A percentile compares a stretch with the other conserved stretches of the same genome.
Evolutionary conservation across 306 rosid species (phyloP).

Genomic region (Fragaria vesca): DNA sequence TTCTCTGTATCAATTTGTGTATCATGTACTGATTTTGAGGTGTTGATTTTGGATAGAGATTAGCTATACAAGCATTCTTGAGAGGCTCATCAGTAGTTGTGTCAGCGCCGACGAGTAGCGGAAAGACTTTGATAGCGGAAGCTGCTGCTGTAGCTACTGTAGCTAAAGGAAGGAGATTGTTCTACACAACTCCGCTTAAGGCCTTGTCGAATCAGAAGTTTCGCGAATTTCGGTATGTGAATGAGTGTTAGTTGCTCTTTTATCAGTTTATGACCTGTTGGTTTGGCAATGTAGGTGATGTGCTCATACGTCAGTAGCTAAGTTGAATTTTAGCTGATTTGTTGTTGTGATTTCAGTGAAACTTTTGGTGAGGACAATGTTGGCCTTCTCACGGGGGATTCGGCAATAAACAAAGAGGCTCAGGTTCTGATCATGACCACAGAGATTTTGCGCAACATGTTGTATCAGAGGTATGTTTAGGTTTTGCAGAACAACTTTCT

Average conservation of each 20-base stretch:
- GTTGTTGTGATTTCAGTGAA: conserved; percentile 52
- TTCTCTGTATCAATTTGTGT: not conserved
- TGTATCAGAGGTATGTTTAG: conserved; percentile 75
- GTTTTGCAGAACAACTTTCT: not conserved
- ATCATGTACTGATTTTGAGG: not conserved
- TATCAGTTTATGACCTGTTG: not conserved
- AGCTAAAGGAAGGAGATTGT: conserved; percentile 67
- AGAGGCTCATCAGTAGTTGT: conserved; percentile 94
- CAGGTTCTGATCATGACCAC: conserved; percentile 93
- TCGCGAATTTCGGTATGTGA: conserved; percentile 81
- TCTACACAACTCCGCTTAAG: conserved; percentile 96
- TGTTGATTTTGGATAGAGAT: conserved; percentile 46
- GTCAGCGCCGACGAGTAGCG: conserved; percentile 97
- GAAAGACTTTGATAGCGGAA: conserved; percentile 93
- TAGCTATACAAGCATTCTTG: conserved; percentile 81
- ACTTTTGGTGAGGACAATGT: conserved; percentile 82
- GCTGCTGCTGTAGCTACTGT: conserved; percentile 88
- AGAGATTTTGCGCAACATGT: conserved; percentile 95
- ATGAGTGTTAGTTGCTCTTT: not conserved
- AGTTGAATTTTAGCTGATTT: not conserved
- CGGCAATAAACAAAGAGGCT: conserved; percentile 86
- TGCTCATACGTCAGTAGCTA: not conserved
- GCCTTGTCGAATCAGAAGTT: conserved; percentile 97
- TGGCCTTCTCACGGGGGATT: conserved; percentile 95
- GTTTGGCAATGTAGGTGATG: conserved; percentile 8